A percentile compares a stretch with the other conserved stretches of the same genome.
These are phyloP conservation scores for Chamaecyparis obtusa DNA, from an alignment of 75 land plant species.

Conservation along the genomic window DNA sequence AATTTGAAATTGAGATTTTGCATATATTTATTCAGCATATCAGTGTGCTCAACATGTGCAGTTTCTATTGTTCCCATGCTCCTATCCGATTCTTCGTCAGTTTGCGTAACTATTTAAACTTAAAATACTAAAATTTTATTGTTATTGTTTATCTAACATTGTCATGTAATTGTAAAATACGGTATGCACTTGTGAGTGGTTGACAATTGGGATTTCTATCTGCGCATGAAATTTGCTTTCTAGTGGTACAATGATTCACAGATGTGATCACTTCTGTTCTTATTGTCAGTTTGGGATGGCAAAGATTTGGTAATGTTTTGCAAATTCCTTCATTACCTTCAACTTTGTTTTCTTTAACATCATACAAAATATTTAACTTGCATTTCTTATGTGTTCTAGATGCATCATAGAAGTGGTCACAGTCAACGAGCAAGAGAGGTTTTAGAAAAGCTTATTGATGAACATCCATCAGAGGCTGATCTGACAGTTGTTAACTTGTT, in stretches of 20 bases:
- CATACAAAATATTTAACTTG: background rate
- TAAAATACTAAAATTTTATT: too few relatives aligned
- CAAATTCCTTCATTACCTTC: background rate
- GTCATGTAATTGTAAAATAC: background rate
- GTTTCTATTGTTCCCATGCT: background rate
- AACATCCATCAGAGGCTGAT: constrained; percentile 51
- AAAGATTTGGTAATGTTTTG: background rate
- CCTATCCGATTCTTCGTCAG: background rate
- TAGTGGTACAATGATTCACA: background rate
- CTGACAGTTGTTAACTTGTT: constrained; percentile 58
- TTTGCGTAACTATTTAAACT: too few relatives aligned
- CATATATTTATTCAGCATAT: too few relatives aligned
- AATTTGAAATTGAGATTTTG: too few relatives aligned
- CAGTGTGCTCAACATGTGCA: background rate
- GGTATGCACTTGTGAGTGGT: background rate
- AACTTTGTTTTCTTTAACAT: background rate
- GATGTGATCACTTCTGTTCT: background rate
- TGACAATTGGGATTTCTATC: background rate
- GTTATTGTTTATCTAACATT: background rate
- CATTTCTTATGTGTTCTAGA: constrained; percentile 33
- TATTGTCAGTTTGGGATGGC: background rate
- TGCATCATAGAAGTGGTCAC: constrained; percentile 62
- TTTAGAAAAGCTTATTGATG: constrained; percentile 58
- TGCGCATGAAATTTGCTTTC: background rate
- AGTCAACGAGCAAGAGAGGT: constrained; percentile 44